Evolutionary conservation across 1,284 basidiomycete species (phyloP).

Genomic region (Inonotus obliquus): DNA sequence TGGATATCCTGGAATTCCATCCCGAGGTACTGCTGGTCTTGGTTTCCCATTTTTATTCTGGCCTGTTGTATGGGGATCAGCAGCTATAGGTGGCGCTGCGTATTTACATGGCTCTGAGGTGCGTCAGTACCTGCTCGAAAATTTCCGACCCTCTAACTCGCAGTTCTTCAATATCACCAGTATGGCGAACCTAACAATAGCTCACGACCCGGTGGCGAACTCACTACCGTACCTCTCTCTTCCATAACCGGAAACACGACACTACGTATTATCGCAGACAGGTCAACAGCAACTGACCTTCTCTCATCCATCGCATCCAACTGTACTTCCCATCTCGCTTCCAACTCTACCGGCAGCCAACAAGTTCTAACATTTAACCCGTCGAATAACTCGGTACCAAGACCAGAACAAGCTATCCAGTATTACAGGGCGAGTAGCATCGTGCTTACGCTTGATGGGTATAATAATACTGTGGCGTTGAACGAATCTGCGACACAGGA

Average conservation of each 20-base stretch:
- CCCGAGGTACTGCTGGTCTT: constrained; percentile 38
- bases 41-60: constrained; percentile 56
- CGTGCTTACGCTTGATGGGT: constrained; percentile 54
- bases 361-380: constrained; percentile 31
- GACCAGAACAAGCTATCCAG: constrained; percentile 50
- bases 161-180: constrained; percentile 29
- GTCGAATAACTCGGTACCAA: constrained; percentile 29
- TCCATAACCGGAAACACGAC: constrained; percentile 43
- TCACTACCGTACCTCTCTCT: constrained; percentile 45
- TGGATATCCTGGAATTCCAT: constrained; percentile 45
- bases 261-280: constrained; percentile 56
- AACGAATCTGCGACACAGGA: constrained; percentile 23
- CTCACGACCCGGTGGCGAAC: constrained; percentile 53
- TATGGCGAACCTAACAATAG: constrained; percentile 50
- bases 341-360: constrained; percentile 25
- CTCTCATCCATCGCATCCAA: constrained; percentile 41
- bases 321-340: constrained; percentile 37
- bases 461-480: constrained; percentile 45
- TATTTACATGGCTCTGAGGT: constrained; percentile 45
- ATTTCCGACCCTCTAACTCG: not conserved
- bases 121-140: constrained; percentile 1
- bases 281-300: constrained; percentile 47
- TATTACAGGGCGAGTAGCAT: constrained; percentile 58
- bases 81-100: constrained; percentile 5
- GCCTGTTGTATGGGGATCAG: constrained; percentile 45